Conservation (phyloP, 352 stramenopile species). For the Phytophthora hibernalis region DNA sequence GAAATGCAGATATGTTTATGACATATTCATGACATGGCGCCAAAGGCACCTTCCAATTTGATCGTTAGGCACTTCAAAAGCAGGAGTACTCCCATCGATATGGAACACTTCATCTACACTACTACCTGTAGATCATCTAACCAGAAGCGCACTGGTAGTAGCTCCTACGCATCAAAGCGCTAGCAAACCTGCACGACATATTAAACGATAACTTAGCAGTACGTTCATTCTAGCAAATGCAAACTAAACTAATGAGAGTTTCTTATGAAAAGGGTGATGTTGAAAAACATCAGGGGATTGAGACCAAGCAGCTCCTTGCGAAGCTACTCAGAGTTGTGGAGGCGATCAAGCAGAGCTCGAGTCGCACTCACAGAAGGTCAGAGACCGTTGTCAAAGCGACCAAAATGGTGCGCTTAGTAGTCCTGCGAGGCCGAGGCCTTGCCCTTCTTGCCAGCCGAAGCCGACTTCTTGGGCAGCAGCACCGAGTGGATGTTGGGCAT, state of each 20-base stretch:
- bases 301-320: slow-evolving; percentile 17
- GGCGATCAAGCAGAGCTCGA: slow-evolving; percentile 1
- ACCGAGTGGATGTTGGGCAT: slow-evolving; percentile 97
- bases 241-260: slow-evolving; percentile 20
- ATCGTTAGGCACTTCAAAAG: no score
- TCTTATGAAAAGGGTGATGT: slow-evolving; percentile 47
- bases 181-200: no score
- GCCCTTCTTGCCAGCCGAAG: slow-evolving; percentile 56
- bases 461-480: slow-evolving; percentile 88
- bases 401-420: slow-evolving; percentile 73
- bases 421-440: slow-evolving; percentile 63
- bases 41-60: no score
- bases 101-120: no score
- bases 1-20: neutral
- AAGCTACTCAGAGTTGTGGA: slow-evolving; percentile 65
- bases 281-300: slow-evolving; percentile 50
- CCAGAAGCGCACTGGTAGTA: no score
- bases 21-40: no score
- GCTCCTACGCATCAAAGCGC: no score
- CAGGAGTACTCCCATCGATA: no score
- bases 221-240: neutral
- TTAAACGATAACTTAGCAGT: neutral
- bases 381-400: slow-evolving; percentile 89
- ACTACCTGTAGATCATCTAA: no score
- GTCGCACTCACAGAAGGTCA: slow-evolving; percentile 91